Conservation (phyloP, 495 filamentous ascomycete genomes). For the Amphirosellinia nigrospora region DNA sequence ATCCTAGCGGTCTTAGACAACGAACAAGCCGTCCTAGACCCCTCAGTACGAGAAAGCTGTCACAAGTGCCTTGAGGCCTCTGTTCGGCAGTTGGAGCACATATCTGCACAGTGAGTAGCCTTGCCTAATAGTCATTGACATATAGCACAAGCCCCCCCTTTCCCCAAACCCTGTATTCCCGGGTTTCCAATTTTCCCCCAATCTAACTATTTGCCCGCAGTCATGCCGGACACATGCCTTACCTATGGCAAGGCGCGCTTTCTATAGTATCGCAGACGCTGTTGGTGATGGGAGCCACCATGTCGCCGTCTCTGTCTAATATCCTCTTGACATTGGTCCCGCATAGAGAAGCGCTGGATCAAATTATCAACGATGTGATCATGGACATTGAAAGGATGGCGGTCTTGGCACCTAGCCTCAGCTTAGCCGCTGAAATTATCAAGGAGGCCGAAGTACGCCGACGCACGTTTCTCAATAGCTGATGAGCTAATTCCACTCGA, state of each 20-base stretch:
- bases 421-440: slow-evolving; percentile 75
- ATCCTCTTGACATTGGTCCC: slow-evolving; percentile 66
- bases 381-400: slow-evolving; percentile 74
- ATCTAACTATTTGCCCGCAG: slow-evolving; percentile 59
- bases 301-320: slow-evolving; percentile 73
- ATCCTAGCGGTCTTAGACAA: slow-evolving; percentile 81
- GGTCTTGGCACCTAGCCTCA: slow-evolving; percentile 75
- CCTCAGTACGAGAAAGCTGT: slow-evolving; percentile 74
- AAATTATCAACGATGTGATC: slow-evolving; percentile 76
- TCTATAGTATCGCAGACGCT: slow-evolving; percentile 82
- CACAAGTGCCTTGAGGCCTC: slow-evolving; percentile 82
- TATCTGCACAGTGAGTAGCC: slow-evolving; percentile 70
- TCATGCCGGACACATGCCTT: slow-evolving; percentile 85
- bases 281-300: slow-evolving; percentile 81
- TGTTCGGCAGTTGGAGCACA: slow-evolving; percentile 78
- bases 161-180: neutral
- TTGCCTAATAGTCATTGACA: neutral
- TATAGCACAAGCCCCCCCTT: neutral
- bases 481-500: slow-evolving; percentile 31
- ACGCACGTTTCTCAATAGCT: slow-evolving; percentile 57
- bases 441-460: slow-evolving; percentile 76
- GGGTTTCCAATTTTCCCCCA: slow-evolving; percentile 35
- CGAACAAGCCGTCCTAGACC: slow-evolving; percentile 71
- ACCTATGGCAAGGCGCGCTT: slow-evolving; percentile 83
- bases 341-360: slow-evolving; percentile 66